Percentiles rank a stretch among this genome's conserved stretches.
These are phyloP conservation scores for Alopecurus myosuroides DNA, from an alignment of 176 grass and related monocot species.

Conservation along the genomic window DNA sequence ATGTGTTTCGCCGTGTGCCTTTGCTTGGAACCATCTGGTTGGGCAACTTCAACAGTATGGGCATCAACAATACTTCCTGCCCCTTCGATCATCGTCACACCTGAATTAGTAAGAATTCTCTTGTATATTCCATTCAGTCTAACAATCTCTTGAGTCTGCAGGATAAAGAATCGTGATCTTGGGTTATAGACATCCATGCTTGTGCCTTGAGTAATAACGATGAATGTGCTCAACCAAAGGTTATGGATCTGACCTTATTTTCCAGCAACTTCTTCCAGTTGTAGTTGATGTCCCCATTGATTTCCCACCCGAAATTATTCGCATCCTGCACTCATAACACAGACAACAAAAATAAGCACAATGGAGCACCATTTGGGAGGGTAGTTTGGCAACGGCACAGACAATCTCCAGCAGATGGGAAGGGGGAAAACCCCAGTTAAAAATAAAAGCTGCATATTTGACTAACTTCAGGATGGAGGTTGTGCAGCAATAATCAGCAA, in stretches of 20 bases:
- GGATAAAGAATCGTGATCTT: background rate
- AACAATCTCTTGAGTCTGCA: slow-evolving; percentile 83
- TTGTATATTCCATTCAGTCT: slow-evolving; percentile 81
- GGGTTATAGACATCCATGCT: background rate
- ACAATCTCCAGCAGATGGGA: background rate
- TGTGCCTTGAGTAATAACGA: background rate
- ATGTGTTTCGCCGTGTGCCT: slow-evolving; percentile 66
- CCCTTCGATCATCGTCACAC: slow-evolving; percentile 90
- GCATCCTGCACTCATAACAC: slow-evolving; percentile 51
- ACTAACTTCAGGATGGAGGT: background rate
- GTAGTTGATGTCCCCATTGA: slow-evolving; percentile 72
- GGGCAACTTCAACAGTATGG: slow-evolving; percentile 65
- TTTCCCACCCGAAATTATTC: slow-evolving; percentile 84
- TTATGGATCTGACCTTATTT: slow-evolving; percentile 59
- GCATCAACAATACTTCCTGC: slow-evolving; percentile 68
- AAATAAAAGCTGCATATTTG: too few species aligned
- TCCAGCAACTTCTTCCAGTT: slow-evolving; percentile 90
- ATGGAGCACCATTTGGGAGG: background rate
- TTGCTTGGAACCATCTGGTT: slow-evolving; percentile 62
- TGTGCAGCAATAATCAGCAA: background rate
- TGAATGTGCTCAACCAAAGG: background rate
- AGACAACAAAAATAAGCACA: background rate
- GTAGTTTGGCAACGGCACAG: background rate
- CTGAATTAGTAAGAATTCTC: slow-evolving; percentile 59
- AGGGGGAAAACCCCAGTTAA: background rate